phyloP scores from a whole-genome alignment of 148 eudicot genomes.

The Talinum fruticosum region DNA sequence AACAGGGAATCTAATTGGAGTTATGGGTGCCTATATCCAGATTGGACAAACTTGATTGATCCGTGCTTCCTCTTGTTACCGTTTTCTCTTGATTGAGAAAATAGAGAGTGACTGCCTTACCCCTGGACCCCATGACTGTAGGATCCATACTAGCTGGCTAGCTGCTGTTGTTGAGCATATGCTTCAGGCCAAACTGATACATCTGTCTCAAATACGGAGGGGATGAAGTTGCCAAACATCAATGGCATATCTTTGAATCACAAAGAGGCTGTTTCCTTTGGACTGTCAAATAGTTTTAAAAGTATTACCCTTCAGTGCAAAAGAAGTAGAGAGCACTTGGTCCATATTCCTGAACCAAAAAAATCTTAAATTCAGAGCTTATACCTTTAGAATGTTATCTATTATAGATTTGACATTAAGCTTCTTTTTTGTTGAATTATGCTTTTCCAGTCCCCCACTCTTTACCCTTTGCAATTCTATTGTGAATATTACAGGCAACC shows the following conservation, averaged over 20 bases:
- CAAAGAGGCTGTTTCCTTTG: too few species aligned
- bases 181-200: too few species aligned
- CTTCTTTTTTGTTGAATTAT: not conserved
- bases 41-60: not conserved
- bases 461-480: not conserved
- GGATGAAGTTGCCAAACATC: too few species aligned
- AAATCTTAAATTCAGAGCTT: not conserved
- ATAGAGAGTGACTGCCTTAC: not conserved
- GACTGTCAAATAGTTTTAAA: too few species aligned
- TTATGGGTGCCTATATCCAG: too few species aligned
- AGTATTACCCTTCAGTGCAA: too few species aligned
- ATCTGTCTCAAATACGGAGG: too few species aligned
- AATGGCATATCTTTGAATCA: too few species aligned
- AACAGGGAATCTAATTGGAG: too few species aligned
- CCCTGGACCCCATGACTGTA: not conserved
- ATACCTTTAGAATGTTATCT: not conserved
- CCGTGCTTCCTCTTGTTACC: not conserved
- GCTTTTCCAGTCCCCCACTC: not conserved
- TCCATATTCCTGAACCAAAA: not conserved
- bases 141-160: not conserved
- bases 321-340: too few species aligned
- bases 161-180: not conserved
- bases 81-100: not conserved
- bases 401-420: not conserved
- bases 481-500: conserved; percentile 1